phyloP scores from a whole-genome alignment of 129 eudicot species.

The Tanacetum coccineum region DNA sequence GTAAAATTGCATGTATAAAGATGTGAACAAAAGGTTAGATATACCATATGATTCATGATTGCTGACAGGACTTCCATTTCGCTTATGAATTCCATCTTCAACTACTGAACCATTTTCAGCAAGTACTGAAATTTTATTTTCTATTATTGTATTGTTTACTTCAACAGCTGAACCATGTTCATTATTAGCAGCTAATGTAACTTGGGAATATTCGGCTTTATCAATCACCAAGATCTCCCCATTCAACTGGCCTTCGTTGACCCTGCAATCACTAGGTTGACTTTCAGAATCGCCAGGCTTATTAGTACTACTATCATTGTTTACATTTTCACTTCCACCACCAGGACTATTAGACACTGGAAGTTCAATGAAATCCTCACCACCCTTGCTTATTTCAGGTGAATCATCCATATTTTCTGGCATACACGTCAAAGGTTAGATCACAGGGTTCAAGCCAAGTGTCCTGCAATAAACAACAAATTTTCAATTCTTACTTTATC shows the following conservation, averaged over 20 bases:
- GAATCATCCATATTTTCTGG: constrained; percentile 24
- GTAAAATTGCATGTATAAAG: constrained; percentile 16
- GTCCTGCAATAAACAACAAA: constrained; percentile 13
- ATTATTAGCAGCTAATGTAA: too few relatives aligned
- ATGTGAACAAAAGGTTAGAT: constrained; percentile 31
- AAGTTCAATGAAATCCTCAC: constrained; percentile 42
- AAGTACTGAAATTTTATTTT: constrained; percentile 20
- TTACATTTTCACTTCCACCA: constrained; percentile 33
- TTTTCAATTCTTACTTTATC: not conserved
- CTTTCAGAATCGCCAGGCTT: too few relatives aligned
- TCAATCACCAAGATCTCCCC: constrained; percentile 23
- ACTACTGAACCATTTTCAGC: constrained; percentile 52
- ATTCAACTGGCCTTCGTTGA: constrained; percentile 26
- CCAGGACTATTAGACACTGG: constrained; percentile 42
- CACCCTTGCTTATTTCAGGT: constrained; percentile 30
- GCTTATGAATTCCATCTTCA: constrained; percentile 40
- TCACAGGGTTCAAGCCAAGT: constrained; percentile 15
- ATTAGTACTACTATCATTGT: constrained; percentile 20
- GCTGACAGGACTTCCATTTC: constrained; percentile 35
- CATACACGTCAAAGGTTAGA: constrained; percentile 6
- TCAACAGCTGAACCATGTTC: constrained; percentile 17
- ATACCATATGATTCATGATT: constrained; percentile 36
- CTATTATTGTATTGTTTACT: constrained; percentile 29
- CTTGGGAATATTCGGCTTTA: constrained; percentile 8
- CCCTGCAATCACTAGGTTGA: constrained; percentile 26